Percentiles rank a stretch among this genome's conserved stretches.
These are phyloP conservation scores for Nevesoporus exiguus DNA, from an alignment of 768 basidiomycete species.

Conservation along the genomic window DNA sequence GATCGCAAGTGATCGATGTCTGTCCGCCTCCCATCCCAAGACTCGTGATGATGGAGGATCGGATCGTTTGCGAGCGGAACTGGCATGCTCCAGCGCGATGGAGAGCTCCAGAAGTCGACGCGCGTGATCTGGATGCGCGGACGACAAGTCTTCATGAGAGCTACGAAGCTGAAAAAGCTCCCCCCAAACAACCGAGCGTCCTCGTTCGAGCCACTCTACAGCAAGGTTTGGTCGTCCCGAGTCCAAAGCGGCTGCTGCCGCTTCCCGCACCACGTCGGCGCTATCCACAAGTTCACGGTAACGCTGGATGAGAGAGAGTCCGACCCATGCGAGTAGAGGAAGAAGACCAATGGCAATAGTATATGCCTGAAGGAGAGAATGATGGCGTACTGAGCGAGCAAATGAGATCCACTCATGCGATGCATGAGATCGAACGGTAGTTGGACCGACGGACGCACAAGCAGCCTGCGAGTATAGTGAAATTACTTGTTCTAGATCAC, in stretches of 20 bases:
- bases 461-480: background rate
- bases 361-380: background rate
- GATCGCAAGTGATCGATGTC: background rate
- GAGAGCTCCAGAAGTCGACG: background rate
- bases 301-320: background rate
- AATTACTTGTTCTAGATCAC: no score
- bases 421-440: background rate
- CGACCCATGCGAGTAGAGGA: background rate
- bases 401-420: background rate
- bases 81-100: background rate
- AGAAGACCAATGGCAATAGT: background rate
- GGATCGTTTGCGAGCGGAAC: background rate
- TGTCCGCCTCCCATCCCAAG: background rate
- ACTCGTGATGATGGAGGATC: background rate
- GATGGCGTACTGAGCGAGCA: background rate
- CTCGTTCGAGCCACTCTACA: constrained; percentile 16
- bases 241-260: background rate
- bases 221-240: background rate
- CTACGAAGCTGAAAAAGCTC: background rate
- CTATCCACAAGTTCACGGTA: background rate
- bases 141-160: background rate
- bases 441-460: background rate
- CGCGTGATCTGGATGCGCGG: background rate
- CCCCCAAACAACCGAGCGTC: constrained; percentile 14
- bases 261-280: background rate